A percentile compares a stretch with the other conserved stretches of the same genome.
These are phyloP conservation scores for Poterioochromonas sp. DNA, from an alignment of 352 stramenopile species.

Conservation along the genomic window DNA sequence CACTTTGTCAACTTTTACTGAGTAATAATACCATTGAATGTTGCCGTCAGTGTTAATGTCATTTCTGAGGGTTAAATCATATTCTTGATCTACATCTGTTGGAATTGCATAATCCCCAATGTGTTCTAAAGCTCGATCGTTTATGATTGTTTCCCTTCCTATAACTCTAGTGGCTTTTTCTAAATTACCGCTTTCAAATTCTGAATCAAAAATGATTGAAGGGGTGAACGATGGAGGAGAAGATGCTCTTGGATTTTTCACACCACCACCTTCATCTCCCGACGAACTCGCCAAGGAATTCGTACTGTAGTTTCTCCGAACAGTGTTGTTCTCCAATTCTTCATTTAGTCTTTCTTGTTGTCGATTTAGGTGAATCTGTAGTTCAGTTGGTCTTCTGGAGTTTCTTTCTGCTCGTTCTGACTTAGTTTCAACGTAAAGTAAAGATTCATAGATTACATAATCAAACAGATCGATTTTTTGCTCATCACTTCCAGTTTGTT, in stretches of 20 bases:
- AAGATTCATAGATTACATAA: conserved; percentile 7
- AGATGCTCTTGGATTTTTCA: not conserved
- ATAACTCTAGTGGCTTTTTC: conserved; percentile 14
- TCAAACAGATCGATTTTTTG: not conserved
- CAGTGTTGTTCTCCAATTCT: not conserved
- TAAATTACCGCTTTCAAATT: conserved; percentile 43
- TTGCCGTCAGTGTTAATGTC: conserved; percentile 47
- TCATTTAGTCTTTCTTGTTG: not conserved
- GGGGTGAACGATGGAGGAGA: not conserved
- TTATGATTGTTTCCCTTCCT: conserved; percentile 13
- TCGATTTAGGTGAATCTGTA: not conserved
- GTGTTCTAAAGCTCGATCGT: not conserved
- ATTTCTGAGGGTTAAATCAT: conserved; percentile 36
- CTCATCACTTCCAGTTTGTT: not conserved
- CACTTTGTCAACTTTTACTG: conserved; percentile 41
- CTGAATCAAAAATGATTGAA: conserved; percentile 35
- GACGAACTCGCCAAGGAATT: not conserved
- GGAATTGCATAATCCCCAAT: not conserved
- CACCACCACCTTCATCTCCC: not conserved
- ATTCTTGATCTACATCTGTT: conserved; percentile 34
- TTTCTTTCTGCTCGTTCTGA: not conserved
- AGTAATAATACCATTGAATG: conserved; percentile 79
- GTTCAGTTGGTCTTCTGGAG: not conserved
- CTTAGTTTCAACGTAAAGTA: not conserved
- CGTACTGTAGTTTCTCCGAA: too few relatives aligned